Evolutionary conservation across 768 basidiomycete genomes (phyloP).

Genomic region (Rhodotorula paludigena): DNA sequence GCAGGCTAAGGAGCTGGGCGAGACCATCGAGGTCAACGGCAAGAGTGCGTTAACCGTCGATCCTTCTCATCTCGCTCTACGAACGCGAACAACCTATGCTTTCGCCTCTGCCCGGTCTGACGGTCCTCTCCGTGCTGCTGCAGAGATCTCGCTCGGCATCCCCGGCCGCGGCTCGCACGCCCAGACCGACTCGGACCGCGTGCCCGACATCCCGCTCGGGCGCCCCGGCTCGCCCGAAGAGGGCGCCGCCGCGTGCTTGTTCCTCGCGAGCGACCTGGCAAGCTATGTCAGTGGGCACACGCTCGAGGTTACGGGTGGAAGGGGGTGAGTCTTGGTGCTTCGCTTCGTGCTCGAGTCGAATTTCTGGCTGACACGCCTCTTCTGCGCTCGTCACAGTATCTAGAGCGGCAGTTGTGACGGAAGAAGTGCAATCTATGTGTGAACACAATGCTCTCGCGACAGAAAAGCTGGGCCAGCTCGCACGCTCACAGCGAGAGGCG

Average conservation of each 20-base stretch:
- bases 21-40: conserved; percentile 69
- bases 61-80: background rate
- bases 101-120: background rate
- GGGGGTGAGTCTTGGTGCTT: background rate
- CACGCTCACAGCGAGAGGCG: no score
- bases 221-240: conserved; percentile 68
- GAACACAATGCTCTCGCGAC: no score
- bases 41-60: conserved; percentile 52
- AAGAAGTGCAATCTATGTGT: no score
- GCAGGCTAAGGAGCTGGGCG: conserved; percentile 70
- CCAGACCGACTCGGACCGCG: conserved; percentile 46
- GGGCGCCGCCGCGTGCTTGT: conserved; percentile 67
- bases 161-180: conserved; percentile 52
- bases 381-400: no score
- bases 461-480: no score
- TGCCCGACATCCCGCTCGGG: conserved; percentile 55
- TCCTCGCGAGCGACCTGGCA: conserved; percentile 72
- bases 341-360: background rate
- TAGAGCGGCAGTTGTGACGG: no score
- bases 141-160: conserved; percentile 66
- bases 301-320: conserved; percentile 52
- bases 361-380: no score
- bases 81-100: no score
- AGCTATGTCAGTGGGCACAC: conserved; percentile 78
- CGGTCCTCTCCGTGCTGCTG: background rate